phyloP scores from a whole-genome alignment of 2,329 filamentous ascomycete genomes.

The Arthrinium phaeospermum region DNA sequence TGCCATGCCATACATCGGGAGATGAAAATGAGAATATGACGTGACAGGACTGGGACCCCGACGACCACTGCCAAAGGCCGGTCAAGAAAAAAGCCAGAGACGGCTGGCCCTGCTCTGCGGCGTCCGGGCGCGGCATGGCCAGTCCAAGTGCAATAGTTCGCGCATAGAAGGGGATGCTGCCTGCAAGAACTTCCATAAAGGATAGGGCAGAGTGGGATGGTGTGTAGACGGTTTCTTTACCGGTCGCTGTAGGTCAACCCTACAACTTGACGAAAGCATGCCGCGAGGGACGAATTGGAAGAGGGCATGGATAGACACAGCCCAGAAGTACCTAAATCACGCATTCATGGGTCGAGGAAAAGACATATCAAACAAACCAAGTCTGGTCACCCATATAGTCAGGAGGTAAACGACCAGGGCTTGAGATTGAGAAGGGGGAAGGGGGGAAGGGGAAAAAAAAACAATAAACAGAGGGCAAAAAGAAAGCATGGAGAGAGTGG shows the following conservation, averaged over 20 bases:
- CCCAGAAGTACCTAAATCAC: slow-evolving; percentile 8
- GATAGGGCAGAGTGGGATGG: slow-evolving; percentile 1
- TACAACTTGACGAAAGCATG: neutral
- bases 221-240: slow-evolving; percentile 14
- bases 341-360: slow-evolving; percentile 12
- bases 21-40: slow-evolving; percentile 2
- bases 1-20: neutral
- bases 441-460: neutral
- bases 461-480: neutral
- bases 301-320: slow-evolving; percentile 7
- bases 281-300: slow-evolving; percentile 12
- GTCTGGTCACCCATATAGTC: slow-evolving; percentile 10
- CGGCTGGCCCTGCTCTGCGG: neutral
- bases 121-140: neutral
- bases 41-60: neutral
- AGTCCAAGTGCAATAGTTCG: slow-evolving; percentile 14
- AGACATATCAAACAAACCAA: slow-evolving; percentile 15
- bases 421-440: neutral
- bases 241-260: slow-evolving; percentile 8
- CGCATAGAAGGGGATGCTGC: neutral
- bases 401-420: neutral
- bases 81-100: neutral
- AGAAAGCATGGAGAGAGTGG: neutral
- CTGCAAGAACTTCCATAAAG: slow-evolving; percentile 11
- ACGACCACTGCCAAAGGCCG: neutral